Evolutionary conservation across 1,139 yeast species (phyloP), one percentile per base, ranked within the genome.

Genomic region (Debaryomycetaceae sp.): DNA sequence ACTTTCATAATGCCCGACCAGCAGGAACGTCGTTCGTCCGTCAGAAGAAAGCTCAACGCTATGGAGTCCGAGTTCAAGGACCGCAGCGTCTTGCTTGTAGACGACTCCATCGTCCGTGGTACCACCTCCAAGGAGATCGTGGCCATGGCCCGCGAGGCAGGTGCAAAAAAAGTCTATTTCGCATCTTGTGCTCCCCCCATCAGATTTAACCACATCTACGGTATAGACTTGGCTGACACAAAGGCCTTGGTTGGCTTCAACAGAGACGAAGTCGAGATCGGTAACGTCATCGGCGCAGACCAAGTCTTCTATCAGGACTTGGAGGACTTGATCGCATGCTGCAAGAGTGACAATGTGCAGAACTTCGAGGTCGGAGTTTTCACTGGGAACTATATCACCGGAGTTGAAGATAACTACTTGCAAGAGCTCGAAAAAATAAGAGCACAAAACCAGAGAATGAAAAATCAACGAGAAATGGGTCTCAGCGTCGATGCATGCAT

Each of bases 1-100:
- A 92, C 99, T 0, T 92, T 92, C 59, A 92, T 92, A 57, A 92
- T 92, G 99, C 98, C 98, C 11, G 91, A 89, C 67, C 98, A 94
- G 69, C 81, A 83, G 61, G 95, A 89, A 65, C 81, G 99, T 64
- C 82, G 91, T 42, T 87, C 96, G 8, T 85, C 95, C 28, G 99
- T 92, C 17, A 80, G 98, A 59, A 79, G 96, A 55, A 92, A 92
- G 67, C 75, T 92, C 58, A 92, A 92, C 62, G 97, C 98, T 5
- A 92, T 92, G 97, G 89, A 83, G 46, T 79, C 87, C 40, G 99
- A 94, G 67, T 92, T 92, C 61, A 75, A 78, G 50, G 94, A 79
- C 48, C 80, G 88, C 55, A 83, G 81, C 47, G 98, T 92, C n/a
- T 71, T 92, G 49, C 76, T 92, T 44, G 98, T 92, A 35, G 98